A percentile compares a stretch with the other conserved stretches of the same genome.
These are phyloP conservation scores for Fusarium pseudoanthophilum DNA, from an alignment of 2,329 filamentous ascomycete genomes.

Conservation along the genomic window DNA sequence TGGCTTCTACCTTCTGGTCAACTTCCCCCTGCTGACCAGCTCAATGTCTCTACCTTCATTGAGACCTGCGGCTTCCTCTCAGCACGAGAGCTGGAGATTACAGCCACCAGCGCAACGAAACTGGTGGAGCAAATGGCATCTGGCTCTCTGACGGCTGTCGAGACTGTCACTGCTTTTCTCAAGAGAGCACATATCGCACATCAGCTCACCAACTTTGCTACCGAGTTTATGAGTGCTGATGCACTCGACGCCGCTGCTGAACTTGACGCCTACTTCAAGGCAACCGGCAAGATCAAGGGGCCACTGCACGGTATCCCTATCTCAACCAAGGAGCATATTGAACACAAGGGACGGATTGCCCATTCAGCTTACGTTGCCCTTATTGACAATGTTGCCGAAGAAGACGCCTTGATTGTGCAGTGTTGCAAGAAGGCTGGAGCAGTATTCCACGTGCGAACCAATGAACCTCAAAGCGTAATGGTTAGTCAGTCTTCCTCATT, in stretches of 20 bases:
- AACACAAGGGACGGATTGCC: not conserved
- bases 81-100: not conserved
- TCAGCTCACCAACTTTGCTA: not conserved
- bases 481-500: not conserved
- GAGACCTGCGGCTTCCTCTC: not conserved
- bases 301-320: not conserved
- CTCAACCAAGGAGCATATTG: not conserved
- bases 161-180: not conserved
- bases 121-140: not conserved
- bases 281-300: not conserved
- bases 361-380: not conserved
- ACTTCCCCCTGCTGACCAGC: not conserved
- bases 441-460: not conserved
- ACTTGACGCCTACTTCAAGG: not conserved
- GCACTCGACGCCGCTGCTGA: not conserved
- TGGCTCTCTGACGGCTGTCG: not conserved
- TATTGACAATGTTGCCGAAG: not conserved
- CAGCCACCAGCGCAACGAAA: not conserved
- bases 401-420: not conserved
- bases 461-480: not conserved
- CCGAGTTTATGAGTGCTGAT: accelerated
- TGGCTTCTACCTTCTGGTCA: not conserved
- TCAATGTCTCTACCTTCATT: not conserved
- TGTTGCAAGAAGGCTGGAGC: not conserved
- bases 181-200: not conserved